These are phyloP conservation scores for Alternaria hordeiaustralica DNA, from an alignment of 2,329 filamentous ascomycete genomes.

Conservation along the genomic window DNA sequence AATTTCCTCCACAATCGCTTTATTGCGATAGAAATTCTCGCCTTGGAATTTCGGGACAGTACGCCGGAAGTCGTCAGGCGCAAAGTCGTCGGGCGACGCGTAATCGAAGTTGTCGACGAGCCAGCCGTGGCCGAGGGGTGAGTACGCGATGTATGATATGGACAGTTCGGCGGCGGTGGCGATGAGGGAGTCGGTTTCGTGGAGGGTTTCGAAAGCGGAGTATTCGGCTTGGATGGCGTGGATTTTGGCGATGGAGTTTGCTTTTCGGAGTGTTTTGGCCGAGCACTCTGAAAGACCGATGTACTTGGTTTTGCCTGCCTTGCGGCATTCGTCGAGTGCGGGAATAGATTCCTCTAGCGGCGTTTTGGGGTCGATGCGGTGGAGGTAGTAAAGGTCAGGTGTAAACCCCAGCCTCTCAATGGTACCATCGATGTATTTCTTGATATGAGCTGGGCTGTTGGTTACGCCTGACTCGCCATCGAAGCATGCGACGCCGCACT, in stretches of 20 bases:
- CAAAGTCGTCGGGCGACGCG: constrained; percentile 54
- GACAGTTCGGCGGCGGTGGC: constrained; percentile 49
- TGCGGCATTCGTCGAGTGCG: constrained; percentile 49
- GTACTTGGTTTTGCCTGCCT: constrained; percentile 57
- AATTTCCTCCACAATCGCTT: constrained; percentile 35
- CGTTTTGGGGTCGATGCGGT: constrained; percentile 49
- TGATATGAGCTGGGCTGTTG: constrained; percentile 49
- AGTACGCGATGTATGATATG: constrained; percentile 43
- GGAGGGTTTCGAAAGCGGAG: constrained; percentile 54
- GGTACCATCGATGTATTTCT: constrained; percentile 47
- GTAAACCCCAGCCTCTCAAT: constrained; percentile 48
- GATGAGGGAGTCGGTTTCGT: constrained; percentile 49
- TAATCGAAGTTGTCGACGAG: constrained; percentile 29
- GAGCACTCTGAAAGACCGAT: constrained; percentile 56
- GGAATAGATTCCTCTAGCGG: constrained; percentile 54
- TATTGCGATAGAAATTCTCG: constrained; percentile 45
- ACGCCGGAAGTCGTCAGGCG: constrained; percentile 40
- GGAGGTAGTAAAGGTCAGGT: constrained; percentile 51
- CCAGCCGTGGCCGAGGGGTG: constrained; percentile 42
- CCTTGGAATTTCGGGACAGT: constrained; percentile 50
- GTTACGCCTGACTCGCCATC: constrained; percentile 47
- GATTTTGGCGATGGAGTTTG: constrained; percentile 54
- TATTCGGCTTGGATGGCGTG: constrained; percentile 59
- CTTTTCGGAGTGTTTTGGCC: constrained; percentile 55
- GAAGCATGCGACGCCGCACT: constrained; percentile 39